Base-by-base conservation (phyloP, 2,329 filamentous ascomycete genomes). In the Madurella fahalii region DNA sequence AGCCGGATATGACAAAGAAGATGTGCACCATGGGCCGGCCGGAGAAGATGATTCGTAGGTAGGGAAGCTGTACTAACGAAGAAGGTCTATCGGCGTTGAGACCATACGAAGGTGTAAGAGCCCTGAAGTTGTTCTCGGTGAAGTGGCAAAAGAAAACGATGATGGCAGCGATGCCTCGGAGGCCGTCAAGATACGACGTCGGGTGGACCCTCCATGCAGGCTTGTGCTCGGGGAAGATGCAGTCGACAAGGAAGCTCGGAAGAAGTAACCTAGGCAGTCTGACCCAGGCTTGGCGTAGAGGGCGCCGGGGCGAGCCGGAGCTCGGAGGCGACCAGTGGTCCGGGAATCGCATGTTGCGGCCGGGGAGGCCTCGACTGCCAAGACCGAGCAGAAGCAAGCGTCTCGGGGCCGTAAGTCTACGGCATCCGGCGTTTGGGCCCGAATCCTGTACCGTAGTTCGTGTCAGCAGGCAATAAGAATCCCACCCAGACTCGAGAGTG, bases 1-100 rank as follows among this genome's bases (percentile, higher is more conserved):
- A 77, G 39, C 77, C 77, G 1, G 76, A 78, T 37, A 79, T 75
- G 59, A 79, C 71, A 64, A 79, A 79, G 64, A 79, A 79, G 45
- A 79, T 71, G 61, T 77, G 72, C 2, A 79, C 77, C 73, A 77
- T 76, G 9, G 75, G 73, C 16, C 72, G 69, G 16, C 75, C 75
- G 15, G 72, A 72, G 59, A 69, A 75, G 17, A 77, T 51, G 30
- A 77, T 65, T 50, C 75, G 71, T 8, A 76, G 12, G 48, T 74
- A 73, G 1, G 76, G 77, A 13, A 77, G 64, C 62, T 78, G 76
- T 17, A 78, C 58, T 13, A 63, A 64, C 5, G 69, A 70, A 2
- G 68, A 68, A 4, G 56, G 50, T 45, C 60, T 61, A n/a, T 67
- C 40, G 11, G 32, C 65, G 48, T 73, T 71, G 18, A 72, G 64